phyloP scores from a whole-genome alignment of 768 basidiomycete species.

The Lactifluus volemus region DNA sequence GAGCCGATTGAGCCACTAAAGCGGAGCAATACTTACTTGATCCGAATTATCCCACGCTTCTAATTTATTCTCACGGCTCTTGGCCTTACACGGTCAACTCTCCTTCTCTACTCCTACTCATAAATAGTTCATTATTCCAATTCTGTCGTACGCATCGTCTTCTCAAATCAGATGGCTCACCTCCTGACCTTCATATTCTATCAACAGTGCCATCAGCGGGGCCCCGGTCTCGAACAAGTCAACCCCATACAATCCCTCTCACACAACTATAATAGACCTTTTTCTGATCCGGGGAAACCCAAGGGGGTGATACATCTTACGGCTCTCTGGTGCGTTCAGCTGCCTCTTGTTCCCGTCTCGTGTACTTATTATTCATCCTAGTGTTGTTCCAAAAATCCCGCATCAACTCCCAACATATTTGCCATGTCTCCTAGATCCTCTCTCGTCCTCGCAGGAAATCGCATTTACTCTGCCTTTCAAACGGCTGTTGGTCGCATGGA shows the following conservation, averaged over 20 bases:
- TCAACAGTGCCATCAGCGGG: background rate
- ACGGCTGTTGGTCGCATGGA: conserved; percentile 63
- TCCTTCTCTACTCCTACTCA: background rate
- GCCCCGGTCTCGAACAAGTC: background rate
- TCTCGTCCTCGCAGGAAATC: conserved; percentile 4
- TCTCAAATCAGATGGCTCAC: background rate
- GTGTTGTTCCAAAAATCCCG: background rate
- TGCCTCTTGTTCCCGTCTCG: background rate
- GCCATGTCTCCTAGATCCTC: conserved; percentile 7
- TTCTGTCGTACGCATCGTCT: background rate
- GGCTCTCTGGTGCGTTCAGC: background rate
- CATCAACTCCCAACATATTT: background rate
- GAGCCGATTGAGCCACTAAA: background rate
- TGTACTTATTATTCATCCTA: background rate
- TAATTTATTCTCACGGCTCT: background rate
- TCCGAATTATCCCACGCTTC: conserved; percentile 1
- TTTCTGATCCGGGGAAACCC: background rate
- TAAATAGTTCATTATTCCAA: background rate
- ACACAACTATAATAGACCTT: background rate
- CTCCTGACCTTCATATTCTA: background rate
- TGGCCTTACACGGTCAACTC: background rate
- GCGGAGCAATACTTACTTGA: background rate
- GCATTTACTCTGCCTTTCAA: conserved; percentile 37
- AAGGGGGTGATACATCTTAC: background rate
- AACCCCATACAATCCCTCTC: background rate